Conservation (phyloP, 73 alveolate species). For the Tetrahymena elliotti region DNA sequence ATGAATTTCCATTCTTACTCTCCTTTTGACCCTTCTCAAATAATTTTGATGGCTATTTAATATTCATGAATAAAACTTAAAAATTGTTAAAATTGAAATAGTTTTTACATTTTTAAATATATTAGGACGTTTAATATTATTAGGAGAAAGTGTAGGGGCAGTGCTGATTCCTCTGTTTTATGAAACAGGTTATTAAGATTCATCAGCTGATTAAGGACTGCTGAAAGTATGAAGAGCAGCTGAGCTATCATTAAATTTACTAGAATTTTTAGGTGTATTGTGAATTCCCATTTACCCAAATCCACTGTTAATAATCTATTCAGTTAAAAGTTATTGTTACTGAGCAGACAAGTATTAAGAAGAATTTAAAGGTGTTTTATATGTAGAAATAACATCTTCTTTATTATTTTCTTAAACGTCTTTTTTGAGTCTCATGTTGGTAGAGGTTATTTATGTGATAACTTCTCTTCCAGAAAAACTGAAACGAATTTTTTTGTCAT, state of each 20-base stretch:
- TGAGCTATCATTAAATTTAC: background rate
- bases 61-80: no score
- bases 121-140: background rate
- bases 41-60: background rate
- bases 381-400: background rate
- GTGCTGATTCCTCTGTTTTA: background rate
- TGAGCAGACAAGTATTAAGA: background rate
- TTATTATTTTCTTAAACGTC: background rate
- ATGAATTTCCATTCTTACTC: background rate
- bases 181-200: background rate
- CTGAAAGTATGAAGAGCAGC: background rate
- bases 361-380: background rate
- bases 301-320: background rate
- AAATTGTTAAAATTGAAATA: no score
- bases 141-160: background rate
- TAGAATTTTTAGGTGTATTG: background rate
- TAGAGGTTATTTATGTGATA: background rate
- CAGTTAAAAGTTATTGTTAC: background rate
- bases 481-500: background rate
- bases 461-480: background rate
- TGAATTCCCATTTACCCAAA: background rate
- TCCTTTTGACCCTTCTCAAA: background rate
- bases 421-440: background rate
- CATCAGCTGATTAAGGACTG: background rate
- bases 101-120: background rate